Conservation (phyloP, 2,329 filamentous ascomycete genomes). For the Corynespora cassiicola region DNA sequence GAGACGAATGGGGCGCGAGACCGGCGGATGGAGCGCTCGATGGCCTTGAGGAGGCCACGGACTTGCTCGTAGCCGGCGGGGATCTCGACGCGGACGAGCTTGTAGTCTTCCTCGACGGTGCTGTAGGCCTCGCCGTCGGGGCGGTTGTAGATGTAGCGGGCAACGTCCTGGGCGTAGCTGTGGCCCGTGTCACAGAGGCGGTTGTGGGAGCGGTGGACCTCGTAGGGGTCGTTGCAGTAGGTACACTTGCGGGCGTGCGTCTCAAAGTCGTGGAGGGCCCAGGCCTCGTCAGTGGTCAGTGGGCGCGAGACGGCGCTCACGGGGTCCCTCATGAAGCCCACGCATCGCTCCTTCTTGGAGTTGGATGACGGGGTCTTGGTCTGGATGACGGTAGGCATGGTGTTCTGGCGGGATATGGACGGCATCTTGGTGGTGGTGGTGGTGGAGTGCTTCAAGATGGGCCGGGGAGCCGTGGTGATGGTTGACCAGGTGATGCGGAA, state of each 20-base stretch:
- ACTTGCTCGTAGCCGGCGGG: slow-evolving; percentile 50
- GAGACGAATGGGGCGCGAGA: slow-evolving; percentile 48
- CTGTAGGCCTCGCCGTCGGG: slow-evolving; percentile 42
- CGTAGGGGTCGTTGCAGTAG: slow-evolving; percentile 53
- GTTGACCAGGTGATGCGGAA: slow-evolving; percentile 27
- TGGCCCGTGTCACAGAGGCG: slow-evolving; percentile 53
- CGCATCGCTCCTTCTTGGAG: slow-evolving; percentile 39
- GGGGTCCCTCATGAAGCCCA: slow-evolving; percentile 45
- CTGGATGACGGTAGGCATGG: slow-evolving; percentile 44
- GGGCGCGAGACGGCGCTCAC: slow-evolving; percentile 50
- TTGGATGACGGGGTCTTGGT: slow-evolving; percentile 26
- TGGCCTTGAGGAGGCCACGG: slow-evolving; percentile 48
- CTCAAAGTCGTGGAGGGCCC: slow-evolving; percentile 57
- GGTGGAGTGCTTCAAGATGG: slow-evolving; percentile 38
- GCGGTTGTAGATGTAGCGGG: slow-evolving; percentile 51
- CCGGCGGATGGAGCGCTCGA: slow-evolving; percentile 48
- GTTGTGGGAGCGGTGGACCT: slow-evolving; percentile 46
- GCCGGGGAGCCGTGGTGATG: slow-evolving; percentile 38
- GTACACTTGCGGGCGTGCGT: slow-evolving; percentile 53
- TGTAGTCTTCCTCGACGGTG: slow-evolving; percentile 44
- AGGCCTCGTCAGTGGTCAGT: slow-evolving; percentile 49
- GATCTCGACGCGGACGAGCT: slow-evolving; percentile 54
- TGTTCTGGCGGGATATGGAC: slow-evolving; percentile 31
- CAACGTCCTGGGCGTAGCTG: slow-evolving; percentile 52
- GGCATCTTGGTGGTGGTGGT: slow-evolving; percentile 39